A percentile compares a stretch with the other conserved stretches of the same genome.
Conservation (phyloP, 2,329 filamentous ascomycete species). For the Fusarium devonianum region DNA sequence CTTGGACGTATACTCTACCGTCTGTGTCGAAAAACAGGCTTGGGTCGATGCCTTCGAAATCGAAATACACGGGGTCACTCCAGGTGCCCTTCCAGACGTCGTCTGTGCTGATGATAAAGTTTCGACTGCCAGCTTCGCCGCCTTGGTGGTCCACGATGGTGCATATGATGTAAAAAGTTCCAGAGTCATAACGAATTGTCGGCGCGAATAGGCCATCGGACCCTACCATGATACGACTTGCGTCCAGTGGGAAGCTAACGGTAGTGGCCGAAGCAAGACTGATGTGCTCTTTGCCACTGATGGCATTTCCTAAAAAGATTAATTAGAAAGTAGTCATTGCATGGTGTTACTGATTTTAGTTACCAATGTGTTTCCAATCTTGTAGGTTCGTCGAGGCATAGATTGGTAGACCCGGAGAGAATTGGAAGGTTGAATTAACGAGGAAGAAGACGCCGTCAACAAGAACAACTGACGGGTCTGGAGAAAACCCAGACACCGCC, state of each 20-base stretch:
- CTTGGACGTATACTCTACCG: constrained; percentile 40
- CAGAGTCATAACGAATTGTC: constrained; percentile 7
- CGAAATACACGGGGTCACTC: constrained; percentile 8
- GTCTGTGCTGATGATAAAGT: constrained; percentile 7
- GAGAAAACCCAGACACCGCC: constrained; percentile 15
- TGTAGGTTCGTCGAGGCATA: constrained; percentile 7
- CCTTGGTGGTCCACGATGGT: background rate
- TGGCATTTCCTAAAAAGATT: background rate
- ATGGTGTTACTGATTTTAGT: background rate
- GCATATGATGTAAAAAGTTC: constrained; percentile 11
- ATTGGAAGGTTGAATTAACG: constrained; percentile 15
- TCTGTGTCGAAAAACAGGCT: constrained; percentile 18
- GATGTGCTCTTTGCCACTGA: constrained; percentile 1
- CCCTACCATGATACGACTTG: background rate
- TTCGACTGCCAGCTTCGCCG: background rate
- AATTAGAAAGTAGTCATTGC: background rate
- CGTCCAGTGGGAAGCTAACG: background rate
- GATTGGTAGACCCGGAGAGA: constrained; percentile 15
- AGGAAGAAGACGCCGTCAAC: constrained; percentile 7
- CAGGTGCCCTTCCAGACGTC: constrained; percentile 14
- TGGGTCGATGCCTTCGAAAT: constrained; percentile 40
- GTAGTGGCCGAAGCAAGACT: background rate
- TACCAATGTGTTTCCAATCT: constrained; percentile 14
- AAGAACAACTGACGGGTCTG: constrained; percentile 8
- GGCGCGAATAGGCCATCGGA: constrained; percentile 16